phyloP scores from a whole-genome alignment of 768 basidiomycete species.

The Cantharellus cinnabarinus region DNA sequence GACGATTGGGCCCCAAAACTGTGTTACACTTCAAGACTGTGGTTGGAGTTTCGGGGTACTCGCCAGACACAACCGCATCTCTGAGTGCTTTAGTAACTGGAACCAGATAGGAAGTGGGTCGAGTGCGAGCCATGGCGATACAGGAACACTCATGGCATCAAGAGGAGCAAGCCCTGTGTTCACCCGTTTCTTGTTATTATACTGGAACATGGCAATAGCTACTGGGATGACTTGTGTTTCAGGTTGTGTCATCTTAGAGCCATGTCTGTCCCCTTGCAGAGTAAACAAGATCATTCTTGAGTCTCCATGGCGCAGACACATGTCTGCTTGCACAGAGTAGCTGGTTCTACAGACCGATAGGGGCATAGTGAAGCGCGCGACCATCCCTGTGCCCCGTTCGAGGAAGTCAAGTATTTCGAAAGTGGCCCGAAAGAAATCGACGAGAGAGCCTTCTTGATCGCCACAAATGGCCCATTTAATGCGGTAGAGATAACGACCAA shows the following conservation, averaged over 20 bases:
- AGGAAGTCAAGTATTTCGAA: too few species aligned
- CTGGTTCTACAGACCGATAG: too few species aligned
- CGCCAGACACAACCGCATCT: background rate
- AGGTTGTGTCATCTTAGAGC: constrained; percentile 8
- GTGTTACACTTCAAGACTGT: background rate
- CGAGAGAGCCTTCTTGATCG: too few species aligned
- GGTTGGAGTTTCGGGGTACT: background rate
- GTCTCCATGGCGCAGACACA: too few species aligned
- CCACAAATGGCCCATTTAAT: too few species aligned
- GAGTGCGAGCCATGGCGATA: background rate
- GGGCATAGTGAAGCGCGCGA: too few species aligned
- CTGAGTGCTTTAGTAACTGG: background rate
- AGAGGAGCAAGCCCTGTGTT: background rate
- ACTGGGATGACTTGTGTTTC: constrained; percentile 15
- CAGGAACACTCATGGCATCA: background rate
- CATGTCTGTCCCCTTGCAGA: constrained; percentile 21
- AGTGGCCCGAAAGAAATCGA: too few species aligned
- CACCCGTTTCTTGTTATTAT: constrained; percentile 13
- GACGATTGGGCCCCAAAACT: too few species aligned
- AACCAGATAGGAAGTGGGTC: background rate
- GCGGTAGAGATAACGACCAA: too few species aligned
- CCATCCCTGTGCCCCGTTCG: too few species aligned
- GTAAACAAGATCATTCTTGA: background rate
- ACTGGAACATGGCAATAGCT: constrained; percentile 17
- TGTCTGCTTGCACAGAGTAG: too few species aligned